Conservation (phyloP, 2,329 filamentous ascomycete genomes). For the Dendrostoma leiphaemia region DNA sequence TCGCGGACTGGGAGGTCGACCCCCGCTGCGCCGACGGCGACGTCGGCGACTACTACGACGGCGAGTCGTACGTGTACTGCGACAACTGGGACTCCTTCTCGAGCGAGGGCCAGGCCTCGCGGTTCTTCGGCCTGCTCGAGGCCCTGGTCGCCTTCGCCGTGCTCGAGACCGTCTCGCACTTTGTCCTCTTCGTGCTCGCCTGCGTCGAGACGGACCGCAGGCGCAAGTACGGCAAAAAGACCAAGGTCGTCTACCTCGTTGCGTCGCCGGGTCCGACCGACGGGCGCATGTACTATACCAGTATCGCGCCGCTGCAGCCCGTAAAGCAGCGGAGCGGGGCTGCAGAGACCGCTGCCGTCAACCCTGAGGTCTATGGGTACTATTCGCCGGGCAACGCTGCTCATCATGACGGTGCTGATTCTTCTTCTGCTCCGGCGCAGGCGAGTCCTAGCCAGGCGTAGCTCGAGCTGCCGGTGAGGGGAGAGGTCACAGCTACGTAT, state of each 20-base stretch:
- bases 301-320: not conserved
- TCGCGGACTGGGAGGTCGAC: conserved; percentile 24
- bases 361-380: not conserved
- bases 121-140: conserved; percentile 17
- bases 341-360: not conserved
- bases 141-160: conserved; percentile 20
- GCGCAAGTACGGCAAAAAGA: conserved; percentile 10
- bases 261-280: conserved; percentile 1
- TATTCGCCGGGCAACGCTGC: not conserved
- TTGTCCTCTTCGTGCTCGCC: conserved; percentile 20
- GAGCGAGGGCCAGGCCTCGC: not conserved
- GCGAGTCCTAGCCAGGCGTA: not conserved
- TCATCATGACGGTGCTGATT: not conserved
- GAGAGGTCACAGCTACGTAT: too few relatives aligned
- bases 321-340: not conserved
- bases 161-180: conserved; percentile 18
- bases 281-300: conserved; percentile 11
- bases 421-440: not conserved
- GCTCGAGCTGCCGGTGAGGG: not conserved
- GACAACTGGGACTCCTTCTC: conserved; percentile 9
- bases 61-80: conserved; percentile 20
- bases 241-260: conserved; percentile 12
- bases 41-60: conserved; percentile 1
- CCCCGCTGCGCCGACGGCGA: conserved; percentile 8
- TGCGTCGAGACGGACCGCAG: conserved; percentile 22